These are phyloP conservation scores for Symbiodinium natans DNA, from an alignment of 73 alveolate species.

Conservation along the genomic window DNA sequence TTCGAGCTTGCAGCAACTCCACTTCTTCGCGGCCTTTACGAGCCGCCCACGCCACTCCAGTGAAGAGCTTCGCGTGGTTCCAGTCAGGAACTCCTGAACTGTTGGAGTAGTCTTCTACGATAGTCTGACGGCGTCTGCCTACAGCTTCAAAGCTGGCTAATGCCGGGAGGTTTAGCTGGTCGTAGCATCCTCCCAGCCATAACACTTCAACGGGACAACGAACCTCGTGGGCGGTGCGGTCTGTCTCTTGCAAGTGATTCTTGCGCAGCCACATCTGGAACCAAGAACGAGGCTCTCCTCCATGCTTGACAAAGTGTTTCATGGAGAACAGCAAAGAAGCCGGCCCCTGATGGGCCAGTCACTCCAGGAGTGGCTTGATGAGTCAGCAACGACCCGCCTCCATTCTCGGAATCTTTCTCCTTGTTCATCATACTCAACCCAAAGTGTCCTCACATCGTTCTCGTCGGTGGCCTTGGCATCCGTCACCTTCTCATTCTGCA, in stretches of 20 bases:
- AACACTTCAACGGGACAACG: background rate
- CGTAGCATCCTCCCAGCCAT: background rate
- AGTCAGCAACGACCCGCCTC: no score
- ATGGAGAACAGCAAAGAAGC: background rate
- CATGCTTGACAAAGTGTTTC: background rate
- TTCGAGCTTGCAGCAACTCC: background rate
- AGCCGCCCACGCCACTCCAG: background rate
- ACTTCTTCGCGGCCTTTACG: background rate
- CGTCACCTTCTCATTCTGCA: background rate
- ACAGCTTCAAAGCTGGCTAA: background rate
- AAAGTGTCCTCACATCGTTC: background rate
- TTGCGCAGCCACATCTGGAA: background rate
- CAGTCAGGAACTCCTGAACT: background rate
- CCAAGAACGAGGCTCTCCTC: background rate
- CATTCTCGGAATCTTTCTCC: background rate
- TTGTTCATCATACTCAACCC: background rate
- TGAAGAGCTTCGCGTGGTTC: background rate
- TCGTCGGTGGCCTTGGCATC: background rate
- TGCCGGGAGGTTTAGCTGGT: background rate
- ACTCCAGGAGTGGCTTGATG: background rate
- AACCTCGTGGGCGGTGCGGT: background rate
- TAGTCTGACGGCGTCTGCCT: background rate
- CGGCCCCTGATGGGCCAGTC: background rate
- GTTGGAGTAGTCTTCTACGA: background rate
- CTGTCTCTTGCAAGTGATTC: background rate